Percentiles rank a stretch among this genome's conserved stretches.
Conservation (phyloP, 768 basidiomycete species). For the Pleurotus djamor region DNA sequence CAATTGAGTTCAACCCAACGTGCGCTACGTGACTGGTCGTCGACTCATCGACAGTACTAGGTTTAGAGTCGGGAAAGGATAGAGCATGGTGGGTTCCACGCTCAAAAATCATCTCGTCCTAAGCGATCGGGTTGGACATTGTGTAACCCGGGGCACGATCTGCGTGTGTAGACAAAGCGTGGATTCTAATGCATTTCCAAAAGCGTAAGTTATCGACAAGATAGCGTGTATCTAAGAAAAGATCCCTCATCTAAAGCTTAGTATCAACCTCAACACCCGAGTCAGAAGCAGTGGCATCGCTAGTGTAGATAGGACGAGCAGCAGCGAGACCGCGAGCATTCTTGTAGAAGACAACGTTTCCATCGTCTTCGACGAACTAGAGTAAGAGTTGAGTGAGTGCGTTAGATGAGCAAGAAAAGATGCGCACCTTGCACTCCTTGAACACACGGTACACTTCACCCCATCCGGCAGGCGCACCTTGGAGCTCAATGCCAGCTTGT, state of each 20-base stretch:
- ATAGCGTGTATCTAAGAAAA: neutral
- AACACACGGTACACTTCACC: constrained; percentile 76
- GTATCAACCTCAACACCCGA: constrained; percentile 50
- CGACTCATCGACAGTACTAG: no score
- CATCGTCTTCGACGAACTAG: constrained; percentile 92
- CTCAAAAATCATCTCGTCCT: no score
- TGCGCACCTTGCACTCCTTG: constrained; percentile 68
- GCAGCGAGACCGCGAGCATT: constrained; percentile 79
- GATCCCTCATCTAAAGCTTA: constrained; percentile 28
- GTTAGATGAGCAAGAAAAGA: neutral
- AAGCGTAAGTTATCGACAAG: constrained; percentile 1
- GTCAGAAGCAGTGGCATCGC: constrained; percentile 51
- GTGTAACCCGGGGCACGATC: no score
- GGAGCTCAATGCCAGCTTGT: constrained; percentile 56
- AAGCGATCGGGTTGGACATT: no score
- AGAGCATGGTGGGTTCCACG: no score
- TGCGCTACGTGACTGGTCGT: no score
- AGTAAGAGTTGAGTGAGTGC: constrained; percentile 2
- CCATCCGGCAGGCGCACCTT: constrained; percentile 80
- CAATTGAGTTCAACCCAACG: no score
- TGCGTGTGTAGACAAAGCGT: no score
- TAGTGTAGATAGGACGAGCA: constrained; percentile 58
- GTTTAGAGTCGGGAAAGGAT: no score
- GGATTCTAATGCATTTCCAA: neutral
- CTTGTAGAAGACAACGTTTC: constrained; percentile 90